A percentile compares a stretch with the other conserved stretches of the same genome.
These are phyloP conservation scores for Barbarea vulgaris DNA, from an alignment of 345 rosid genomes.

Conservation along the genomic window DNA sequence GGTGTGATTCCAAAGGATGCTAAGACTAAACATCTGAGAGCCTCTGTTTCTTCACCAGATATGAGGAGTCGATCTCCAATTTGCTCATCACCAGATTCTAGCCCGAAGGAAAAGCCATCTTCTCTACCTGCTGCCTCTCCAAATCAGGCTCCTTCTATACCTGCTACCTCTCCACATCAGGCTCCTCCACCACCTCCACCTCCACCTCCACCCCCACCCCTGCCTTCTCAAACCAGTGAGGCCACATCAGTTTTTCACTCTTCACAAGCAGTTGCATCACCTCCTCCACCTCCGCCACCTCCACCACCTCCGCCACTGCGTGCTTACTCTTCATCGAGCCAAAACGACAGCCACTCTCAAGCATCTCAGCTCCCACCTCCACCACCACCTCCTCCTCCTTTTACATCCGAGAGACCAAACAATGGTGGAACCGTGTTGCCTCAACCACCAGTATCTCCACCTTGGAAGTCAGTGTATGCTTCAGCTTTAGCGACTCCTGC, in stretches of 20 bases:
- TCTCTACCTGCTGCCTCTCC: conserved; percentile 40
- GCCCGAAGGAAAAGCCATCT: conserved; percentile 36
- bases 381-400: conserved; percentile 34
- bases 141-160: conserved; percentile 39
- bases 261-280: conserved; percentile 31
- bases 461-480: conserved; percentile 44
- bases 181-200: neutral
- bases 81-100: conserved; percentile 40
- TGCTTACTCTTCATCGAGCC: conserved; percentile 20
- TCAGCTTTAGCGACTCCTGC: conserved; percentile 33
- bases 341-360: conserved; percentile 20
- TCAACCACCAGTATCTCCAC: conserved; percentile 24
- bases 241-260: conserved; percentile 33
- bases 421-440: conserved; percentile 25
- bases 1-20: conserved; percentile 47
- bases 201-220: conserved; percentile 39
- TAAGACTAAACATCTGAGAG: conserved; percentile 40
- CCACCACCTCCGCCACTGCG: conserved; percentile 31
- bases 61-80: conserved; percentile 46
- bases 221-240: conserved; percentile 37
- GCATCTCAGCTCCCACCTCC: conserved; percentile 27
- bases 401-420: conserved; percentile 24
- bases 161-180: conserved; percentile 40
- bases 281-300: conserved; percentile 42
- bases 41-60: conserved; percentile 43